A percentile compares a stretch with the other conserved stretches of the same genome.
These are phyloP conservation scores for Fraxinus paxiana DNA, from an alignment of 305 asterid genomes.

Conservation along the genomic window DNA sequence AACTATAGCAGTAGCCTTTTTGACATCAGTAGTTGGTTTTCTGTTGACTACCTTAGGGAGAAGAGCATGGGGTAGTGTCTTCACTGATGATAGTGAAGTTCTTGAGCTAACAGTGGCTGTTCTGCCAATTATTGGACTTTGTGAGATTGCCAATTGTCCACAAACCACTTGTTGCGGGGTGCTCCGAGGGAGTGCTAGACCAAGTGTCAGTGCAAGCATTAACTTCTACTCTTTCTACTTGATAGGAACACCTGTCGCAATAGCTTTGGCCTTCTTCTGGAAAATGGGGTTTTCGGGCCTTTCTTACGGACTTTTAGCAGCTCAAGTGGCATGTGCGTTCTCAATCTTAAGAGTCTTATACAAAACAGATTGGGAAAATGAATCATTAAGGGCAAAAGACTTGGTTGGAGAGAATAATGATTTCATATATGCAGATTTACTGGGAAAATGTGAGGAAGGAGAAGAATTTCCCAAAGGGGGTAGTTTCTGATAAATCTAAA, in stretches of 20 bases:
- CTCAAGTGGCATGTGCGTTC: constrained; percentile 67
- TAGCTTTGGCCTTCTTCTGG: constrained; percentile 61
- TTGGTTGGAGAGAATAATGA: constrained; percentile 55
- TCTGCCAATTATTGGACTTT: constrained; percentile 74
- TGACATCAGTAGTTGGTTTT: constrained; percentile 56
- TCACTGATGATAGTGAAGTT: constrained; percentile 62
- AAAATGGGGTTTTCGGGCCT: constrained; percentile 67
- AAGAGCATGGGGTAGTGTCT: constrained; percentile 63
- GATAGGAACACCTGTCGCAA: constrained; percentile 80
- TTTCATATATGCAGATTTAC: constrained; percentile 35
- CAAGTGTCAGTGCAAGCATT: constrained; percentile 61
- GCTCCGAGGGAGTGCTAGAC: constrained; percentile 81
- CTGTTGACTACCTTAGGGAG: constrained; percentile 65
- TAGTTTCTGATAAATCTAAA: not conserved
- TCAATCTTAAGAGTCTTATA: constrained; percentile 57
- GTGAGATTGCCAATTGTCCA: constrained; percentile 88
- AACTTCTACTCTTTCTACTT: constrained; percentile 78
- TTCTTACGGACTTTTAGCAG: constrained; percentile 83
- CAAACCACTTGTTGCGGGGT: constrained; percentile 89
- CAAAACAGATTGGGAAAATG: constrained; percentile 72
- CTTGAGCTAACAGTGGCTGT: constrained; percentile 55
- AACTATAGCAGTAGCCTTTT: constrained; percentile 58
- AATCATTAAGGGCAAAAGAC: constrained; percentile 57
- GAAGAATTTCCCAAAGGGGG: not conserved
- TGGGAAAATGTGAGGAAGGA: constrained; percentile 48